A percentile compares a stretch with the other conserved stretches of the same genome.
phyloP scores from a whole-genome alignment of 2,329 filamentous ascomycete genomes.

The Neospermospora avenae region DNA sequence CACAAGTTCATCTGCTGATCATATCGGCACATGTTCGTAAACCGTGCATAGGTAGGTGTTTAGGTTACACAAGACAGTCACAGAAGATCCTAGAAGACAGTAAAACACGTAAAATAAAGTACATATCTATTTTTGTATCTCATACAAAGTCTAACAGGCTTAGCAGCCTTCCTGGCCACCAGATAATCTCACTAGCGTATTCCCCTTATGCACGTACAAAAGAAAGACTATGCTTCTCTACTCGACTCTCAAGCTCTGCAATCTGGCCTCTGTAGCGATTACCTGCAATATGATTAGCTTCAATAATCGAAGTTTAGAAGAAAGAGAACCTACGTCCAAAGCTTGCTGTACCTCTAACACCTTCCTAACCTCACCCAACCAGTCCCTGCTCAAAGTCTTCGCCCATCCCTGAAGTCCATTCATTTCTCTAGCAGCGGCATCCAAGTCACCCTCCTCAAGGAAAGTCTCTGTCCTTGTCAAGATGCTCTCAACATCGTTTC shows the following conservation, averaged over 20 bases:
- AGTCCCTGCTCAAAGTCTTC: slow-evolving; percentile 90
- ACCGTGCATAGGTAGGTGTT: no score
- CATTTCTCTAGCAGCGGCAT: slow-evolving; percentile 91
- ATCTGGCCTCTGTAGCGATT: slow-evolving; percentile 83
- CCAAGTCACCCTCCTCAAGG: slow-evolving; percentile 89
- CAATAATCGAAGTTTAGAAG: neutral
- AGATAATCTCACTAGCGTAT: neutral
- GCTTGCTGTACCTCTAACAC: slow-evolving; percentile 95
- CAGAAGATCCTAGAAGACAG: no score
- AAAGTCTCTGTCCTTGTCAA: slow-evolving; percentile 84
- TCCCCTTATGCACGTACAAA: slow-evolving; percentile 29
- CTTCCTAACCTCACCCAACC: slow-evolving; percentile 85
- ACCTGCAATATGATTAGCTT: slow-evolving; percentile 52
- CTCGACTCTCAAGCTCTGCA: slow-evolving; percentile 84
- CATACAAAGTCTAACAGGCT: slow-evolving; percentile 11
- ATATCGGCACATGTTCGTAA: no score
- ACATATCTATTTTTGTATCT: slow-evolving; percentile 24
- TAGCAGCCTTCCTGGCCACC: slow-evolving; percentile 9
- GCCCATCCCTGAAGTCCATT: slow-evolving; percentile 92
- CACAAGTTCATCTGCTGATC: no score
- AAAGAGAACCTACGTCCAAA: slow-evolving; percentile 71
- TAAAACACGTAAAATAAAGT: slow-evolving; percentile 12
- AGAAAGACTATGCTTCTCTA: slow-evolving; percentile 40
- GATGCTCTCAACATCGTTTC: slow-evolving; percentile 90
- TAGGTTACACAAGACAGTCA: no score